Evolutionary conservation across 768 basidiomycete genomes (phyloP), one percentile per base, ranked within the genome.

Genomic region (Russula sp.): DNA sequence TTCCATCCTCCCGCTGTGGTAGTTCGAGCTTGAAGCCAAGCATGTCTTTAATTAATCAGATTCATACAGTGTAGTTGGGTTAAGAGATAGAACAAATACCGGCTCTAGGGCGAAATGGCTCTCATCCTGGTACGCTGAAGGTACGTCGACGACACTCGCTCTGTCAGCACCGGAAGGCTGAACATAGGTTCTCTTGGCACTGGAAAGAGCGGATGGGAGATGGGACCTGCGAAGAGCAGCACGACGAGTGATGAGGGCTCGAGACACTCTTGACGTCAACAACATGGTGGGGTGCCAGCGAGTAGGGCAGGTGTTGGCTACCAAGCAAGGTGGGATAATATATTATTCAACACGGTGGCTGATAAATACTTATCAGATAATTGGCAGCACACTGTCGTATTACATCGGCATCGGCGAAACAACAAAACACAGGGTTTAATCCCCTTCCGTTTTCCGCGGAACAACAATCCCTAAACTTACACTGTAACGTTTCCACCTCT

Each of bases 101-200:
- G 70, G 85, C 77, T 66, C 87, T 77, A 22, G 90, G 22, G 88
- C 72, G 67, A 92, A 85, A 72, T 88, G 82, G 13, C 77, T 79
- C 66, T 89, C 86, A 65, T 86, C 85, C 69, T 85, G 81, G 73
- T 88, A 89, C 5, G 83, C 80, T 40, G 88, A 83, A 26, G 91
- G 91, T 30, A 92, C 79, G 67, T 93, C 90, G 68, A 92, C 85
- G 59, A 94, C 83, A 70, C 85, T 90, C 32, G 91, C 91, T 72
- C 89, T 81, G 75, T 92, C 90, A 60, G 91, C 85, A 63, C 84
- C 83, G 5, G 92, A 91, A 16, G 91, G 91, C 71, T 92, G 90
- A 42, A 92, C 90, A 67, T 90, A 87, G 6, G 81, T 75, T 66
- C 92, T 80, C 67, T 79, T 79, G 49, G 46, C 28, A 18, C n/a